Evolutionary conservation across 352 stramenopile genomes (phyloP).

Genomic region (Phytophthora fragariae): DNA sequence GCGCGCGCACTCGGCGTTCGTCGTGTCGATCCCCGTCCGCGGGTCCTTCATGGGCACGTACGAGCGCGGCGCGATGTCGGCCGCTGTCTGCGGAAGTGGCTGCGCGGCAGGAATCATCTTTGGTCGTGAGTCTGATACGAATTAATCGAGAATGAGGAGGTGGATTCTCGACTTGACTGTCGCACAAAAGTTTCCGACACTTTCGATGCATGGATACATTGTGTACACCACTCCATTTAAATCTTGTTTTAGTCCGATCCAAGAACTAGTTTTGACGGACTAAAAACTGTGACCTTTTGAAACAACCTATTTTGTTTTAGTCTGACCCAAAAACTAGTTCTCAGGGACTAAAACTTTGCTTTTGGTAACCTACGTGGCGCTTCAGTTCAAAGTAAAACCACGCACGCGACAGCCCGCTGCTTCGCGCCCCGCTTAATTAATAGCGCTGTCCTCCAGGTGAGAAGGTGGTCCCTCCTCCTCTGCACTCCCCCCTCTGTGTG

Average conservation of each 20-base stretch:
- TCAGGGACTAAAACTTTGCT: too few relatives aligned
- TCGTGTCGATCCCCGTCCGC: slow-evolving; percentile 27
- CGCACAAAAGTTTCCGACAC: neutral
- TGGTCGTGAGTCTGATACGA: neutral
- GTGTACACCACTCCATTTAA: neutral
- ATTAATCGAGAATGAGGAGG: slow-evolving; percentile 18
- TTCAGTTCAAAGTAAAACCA: neutral
- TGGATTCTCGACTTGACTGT: slow-evolving; percentile 12
- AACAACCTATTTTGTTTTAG: neutral
- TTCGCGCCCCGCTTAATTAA: too few relatives aligned
- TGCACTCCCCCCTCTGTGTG: slow-evolving; percentile 3
- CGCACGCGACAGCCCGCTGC: neutral
- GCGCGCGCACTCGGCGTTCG: slow-evolving; percentile 43
- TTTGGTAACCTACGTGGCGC: too few relatives aligned
- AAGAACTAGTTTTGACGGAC: neutral
- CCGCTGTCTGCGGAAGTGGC: slow-evolving; percentile 37
- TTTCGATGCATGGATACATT: slow-evolving; percentile 20
- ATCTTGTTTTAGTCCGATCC: neutral
- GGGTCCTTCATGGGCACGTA: slow-evolving; percentile 31
- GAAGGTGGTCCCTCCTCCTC: slow-evolving; percentile 6
- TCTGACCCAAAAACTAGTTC: too few relatives aligned
- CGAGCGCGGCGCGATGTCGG: slow-evolving; percentile 37
- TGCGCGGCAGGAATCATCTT: slow-evolving; percentile 41
- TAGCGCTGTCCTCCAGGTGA: slow-evolving; percentile 9
- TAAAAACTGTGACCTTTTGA: neutral